These are phyloP conservation scores for Diutina neorugosa DNA, from an alignment of 1,139 yeast species.

Conservation along the genomic window DNA sequence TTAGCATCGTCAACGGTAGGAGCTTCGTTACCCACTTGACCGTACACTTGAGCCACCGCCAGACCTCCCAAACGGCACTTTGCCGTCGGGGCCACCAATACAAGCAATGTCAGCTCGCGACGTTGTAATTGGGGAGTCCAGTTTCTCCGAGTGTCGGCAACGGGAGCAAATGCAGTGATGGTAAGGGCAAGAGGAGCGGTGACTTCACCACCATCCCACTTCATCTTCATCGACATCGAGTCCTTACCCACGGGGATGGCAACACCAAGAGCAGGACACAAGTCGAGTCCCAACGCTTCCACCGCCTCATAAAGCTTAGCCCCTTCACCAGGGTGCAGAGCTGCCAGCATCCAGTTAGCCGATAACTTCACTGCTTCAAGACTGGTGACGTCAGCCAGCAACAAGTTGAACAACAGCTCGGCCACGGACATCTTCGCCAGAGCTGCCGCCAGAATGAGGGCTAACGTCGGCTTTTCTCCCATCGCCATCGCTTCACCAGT, in stretches of 20 bases:
- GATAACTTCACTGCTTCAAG: slow-evolving; percentile 73
- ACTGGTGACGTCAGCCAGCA: slow-evolving; percentile 80
- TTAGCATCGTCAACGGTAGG: slow-evolving; percentile 72
- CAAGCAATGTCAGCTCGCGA: slow-evolving; percentile 26
- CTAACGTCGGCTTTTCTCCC: slow-evolving; percentile 94
- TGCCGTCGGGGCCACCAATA: slow-evolving; percentile 64
- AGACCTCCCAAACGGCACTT: slow-evolving; percentile 77
- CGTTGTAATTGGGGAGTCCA: slow-evolving; percentile 84
- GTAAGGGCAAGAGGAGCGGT: slow-evolving; percentile 91
- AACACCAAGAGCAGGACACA: slow-evolving; percentile 87
- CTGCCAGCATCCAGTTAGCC: slow-evolving; percentile 99
- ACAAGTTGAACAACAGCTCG: slow-evolving; percentile 78
- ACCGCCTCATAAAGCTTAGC: slow-evolving; percentile 93
- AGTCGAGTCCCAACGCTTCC: slow-evolving; percentile 87
- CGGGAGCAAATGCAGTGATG: slow-evolving; percentile 87
- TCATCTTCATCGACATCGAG: slow-evolving; percentile 99
- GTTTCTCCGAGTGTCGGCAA: slow-evolving; percentile 70
- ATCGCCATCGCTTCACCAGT: slow-evolving; percentile 97
- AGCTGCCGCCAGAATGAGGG: slow-evolving; percentile 83
- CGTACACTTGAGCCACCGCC: slow-evolving; percentile 87
- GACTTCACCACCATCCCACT: slow-evolving; percentile 88
- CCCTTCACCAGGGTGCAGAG: slow-evolving; percentile 93
- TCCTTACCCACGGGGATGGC: slow-evolving; percentile 98
- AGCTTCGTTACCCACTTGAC: slow-evolving; percentile 68
- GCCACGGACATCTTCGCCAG: slow-evolving; percentile 98